phyloP scores from a whole-genome alignment of 768 basidiomycete species.

The Boletus rubescentipes region DNA sequence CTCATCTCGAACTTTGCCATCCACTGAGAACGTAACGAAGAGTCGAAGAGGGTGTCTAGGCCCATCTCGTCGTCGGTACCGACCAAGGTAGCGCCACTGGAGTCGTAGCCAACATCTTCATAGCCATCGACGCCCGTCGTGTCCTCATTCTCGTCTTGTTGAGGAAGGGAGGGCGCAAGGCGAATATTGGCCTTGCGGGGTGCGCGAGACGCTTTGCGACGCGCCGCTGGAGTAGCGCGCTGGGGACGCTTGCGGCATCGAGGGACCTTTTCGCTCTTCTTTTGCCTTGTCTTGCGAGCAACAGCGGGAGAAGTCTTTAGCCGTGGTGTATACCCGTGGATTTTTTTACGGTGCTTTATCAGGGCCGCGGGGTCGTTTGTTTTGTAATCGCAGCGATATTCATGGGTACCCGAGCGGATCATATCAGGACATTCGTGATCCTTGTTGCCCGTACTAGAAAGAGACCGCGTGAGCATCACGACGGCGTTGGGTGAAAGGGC shows the following conservation, averaged over 20 bases:
- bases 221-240: neutral
- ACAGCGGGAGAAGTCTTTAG: neutral
- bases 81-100: neutral
- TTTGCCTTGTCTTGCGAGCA: neutral
- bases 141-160: neutral
- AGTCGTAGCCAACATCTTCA: neutral
- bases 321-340: constrained; percentile 22
- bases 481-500: too few species aligned
- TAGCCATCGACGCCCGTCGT: neutral
- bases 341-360: constrained; percentile 23
- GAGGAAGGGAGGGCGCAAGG: neutral
- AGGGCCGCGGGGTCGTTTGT: constrained; percentile 29
- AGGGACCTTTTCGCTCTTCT: neutral
- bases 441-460: constrained; percentile 24
- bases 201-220: neutral
- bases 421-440: constrained; percentile 15
- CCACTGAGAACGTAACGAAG: constrained; percentile 8
- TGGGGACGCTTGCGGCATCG: neutral
- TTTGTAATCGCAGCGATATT: constrained; percentile 18
- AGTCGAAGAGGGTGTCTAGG: constrained; percentile 8
- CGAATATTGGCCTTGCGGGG: neutral
- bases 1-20: constrained; percentile 14
- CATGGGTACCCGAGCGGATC: neutral
- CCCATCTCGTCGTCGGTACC: constrained; percentile 4
- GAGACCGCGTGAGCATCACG: neutral